Conservation (phyloP, 371 early-diverging fungal genomes). For the Syncephalastrum sp. region DNA sequence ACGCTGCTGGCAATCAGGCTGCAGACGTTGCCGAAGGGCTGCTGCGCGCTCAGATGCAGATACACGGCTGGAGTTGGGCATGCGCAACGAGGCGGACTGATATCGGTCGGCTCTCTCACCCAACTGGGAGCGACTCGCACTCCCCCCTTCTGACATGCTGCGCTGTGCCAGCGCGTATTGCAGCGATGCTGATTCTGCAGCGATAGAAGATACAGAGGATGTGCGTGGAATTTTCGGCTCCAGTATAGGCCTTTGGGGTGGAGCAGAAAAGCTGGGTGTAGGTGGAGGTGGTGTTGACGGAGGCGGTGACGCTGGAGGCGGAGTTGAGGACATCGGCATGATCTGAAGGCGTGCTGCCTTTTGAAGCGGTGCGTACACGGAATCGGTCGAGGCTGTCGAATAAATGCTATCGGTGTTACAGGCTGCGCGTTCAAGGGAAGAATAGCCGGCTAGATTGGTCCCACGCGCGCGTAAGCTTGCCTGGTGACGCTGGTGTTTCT, state of each 20-base stretch:
- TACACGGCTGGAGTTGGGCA: not conserved
- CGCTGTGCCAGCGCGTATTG: too few relatives aligned
- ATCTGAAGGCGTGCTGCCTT: not conserved
- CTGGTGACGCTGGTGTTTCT: too few relatives aligned
- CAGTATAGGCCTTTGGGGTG: not conserved
- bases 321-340: not conserved
- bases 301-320: not conserved
- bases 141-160: not conserved
- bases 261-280: not conserved
- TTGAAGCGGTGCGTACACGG: not conserved
- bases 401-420: not conserved
- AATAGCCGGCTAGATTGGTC: too few relatives aligned
- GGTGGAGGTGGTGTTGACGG: not conserved
- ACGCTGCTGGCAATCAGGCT: not conserved
- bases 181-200: too few relatives aligned
- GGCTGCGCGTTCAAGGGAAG: too few relatives aligned
- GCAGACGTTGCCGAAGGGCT: conserved; percentile 2
- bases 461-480: too few relatives aligned
- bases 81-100: not conserved
- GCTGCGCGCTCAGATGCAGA: conserved; percentile 2
- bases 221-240: too few relatives aligned
- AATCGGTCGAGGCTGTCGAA: not conserved
- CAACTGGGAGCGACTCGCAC: not conserved
- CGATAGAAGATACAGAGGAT: too few relatives aligned
- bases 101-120: not conserved